These are phyloP conservation scores for Gossypium arboreum DNA, from an alignment of 345 rosid genomes.

Conservation along the genomic window DNA sequence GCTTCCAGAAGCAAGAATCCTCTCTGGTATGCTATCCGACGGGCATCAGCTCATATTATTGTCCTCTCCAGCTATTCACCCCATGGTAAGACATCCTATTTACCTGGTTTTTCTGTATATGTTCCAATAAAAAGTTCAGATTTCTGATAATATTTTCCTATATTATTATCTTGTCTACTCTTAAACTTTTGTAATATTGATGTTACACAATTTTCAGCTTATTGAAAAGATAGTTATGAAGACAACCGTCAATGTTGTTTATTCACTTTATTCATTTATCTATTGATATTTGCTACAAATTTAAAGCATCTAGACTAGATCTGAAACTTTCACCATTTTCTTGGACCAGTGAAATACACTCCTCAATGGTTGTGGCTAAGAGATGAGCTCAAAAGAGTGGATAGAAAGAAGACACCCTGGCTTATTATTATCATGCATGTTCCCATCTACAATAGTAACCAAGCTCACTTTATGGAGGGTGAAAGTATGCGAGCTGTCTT, in stretches of 20 bases:
- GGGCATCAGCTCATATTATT: conserved; percentile 92
- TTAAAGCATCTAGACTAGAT: neutral
- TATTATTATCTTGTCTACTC: neutral
- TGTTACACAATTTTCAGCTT: neutral
- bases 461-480: conserved; percentile 53
- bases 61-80: conserved; percentile 94
- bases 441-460: conserved; percentile 45
- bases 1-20: conserved; percentile 78
- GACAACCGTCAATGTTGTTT: neutral
- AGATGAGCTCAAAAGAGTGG: conserved; percentile 42
- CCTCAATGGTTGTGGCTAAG: conserved; percentile 54
- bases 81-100: conserved; percentile 47
- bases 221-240: neutral
- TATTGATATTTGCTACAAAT: neutral
- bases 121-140: neutral
- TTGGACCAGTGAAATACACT: conserved; percentile 42
- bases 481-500: conserved; percentile 52
- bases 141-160: neutral
- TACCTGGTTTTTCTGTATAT: neutral
- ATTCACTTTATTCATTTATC: neutral
- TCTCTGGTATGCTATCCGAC: conserved; percentile 84
- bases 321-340: neutral
- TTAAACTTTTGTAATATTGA: neutral
- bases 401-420: conserved; percentile 58
- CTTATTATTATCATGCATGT: conserved; percentile 50